Conservation (phyloP, 108 stramenopile species). For the Craspedostauros australis region DNA sequence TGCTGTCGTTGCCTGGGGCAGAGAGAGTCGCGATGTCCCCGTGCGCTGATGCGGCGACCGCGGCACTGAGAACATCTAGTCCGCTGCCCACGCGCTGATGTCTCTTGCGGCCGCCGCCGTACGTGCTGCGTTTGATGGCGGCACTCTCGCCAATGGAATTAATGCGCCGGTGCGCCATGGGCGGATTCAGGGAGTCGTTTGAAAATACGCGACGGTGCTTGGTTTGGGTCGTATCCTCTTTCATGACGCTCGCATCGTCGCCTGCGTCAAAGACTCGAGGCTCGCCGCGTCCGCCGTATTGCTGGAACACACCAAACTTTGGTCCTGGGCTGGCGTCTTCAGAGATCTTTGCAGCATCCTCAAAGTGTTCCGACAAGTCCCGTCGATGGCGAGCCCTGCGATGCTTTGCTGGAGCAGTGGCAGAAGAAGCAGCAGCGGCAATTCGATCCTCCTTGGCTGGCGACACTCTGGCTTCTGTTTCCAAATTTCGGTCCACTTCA, state of each 20-base stretch:
- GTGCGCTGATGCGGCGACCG: constrained; percentile 31
- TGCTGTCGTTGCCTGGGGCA: too few relatives aligned
- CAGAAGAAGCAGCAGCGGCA: too few relatives aligned
- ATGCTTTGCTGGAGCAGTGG: background rate
- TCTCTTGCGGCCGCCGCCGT: constrained; percentile 12
- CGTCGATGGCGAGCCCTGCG: constrained; percentile 16
- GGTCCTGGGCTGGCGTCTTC: background rate
- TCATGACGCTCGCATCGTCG: background rate
- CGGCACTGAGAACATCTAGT: constrained; percentile 51
- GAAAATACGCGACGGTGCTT: constrained; percentile 70
- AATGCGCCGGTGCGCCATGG: constrained; percentile 59
- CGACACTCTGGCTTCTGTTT: constrained; percentile 10
- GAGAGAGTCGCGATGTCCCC: background rate
- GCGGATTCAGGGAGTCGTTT: constrained; percentile 46
- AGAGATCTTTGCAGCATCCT: constrained; percentile 33
- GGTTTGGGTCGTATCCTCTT: background rate
- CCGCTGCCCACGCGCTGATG: constrained; percentile 48
- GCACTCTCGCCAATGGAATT: constrained; percentile 54
- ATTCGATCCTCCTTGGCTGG: constrained; percentile 6
- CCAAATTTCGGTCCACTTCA: background rate
- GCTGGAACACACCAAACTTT: background rate
- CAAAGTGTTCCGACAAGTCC: constrained; percentile 46
- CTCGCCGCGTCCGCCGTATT: background rate
- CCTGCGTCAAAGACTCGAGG: background rate
- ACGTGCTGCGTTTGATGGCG: constrained; percentile 13